These are phyloP conservation scores for Citrus mangshanensis DNA, from an alignment of 345 rosid genomes.

Conservation along the genomic window DNA sequence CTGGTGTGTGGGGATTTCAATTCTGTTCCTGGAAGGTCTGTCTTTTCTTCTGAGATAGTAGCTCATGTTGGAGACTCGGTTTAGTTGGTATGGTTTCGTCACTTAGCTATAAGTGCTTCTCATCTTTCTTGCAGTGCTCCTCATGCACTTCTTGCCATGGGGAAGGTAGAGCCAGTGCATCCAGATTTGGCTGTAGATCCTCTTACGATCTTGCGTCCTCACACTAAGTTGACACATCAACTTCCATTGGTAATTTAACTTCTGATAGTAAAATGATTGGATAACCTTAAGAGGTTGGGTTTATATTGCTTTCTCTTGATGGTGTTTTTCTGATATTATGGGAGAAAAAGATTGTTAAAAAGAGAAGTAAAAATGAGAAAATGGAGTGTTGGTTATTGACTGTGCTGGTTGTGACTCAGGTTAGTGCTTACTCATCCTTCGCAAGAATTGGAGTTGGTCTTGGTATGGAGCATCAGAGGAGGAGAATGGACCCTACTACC, in stretches of 20 bases:
- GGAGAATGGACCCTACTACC: constrained; percentile 80
- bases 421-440: constrained; percentile 95
- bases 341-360: background rate
- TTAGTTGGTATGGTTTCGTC: background rate
- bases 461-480: constrained; percentile 68
- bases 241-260: constrained; percentile 69
- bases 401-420: constrained; percentile 50
- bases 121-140: constrained; percentile 67
- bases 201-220: constrained; percentile 80
- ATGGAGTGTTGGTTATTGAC: background rate
- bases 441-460: constrained; percentile 63
- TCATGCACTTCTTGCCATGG: constrained; percentile 93
- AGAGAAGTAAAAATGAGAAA: background rate
- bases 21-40: constrained; percentile 88
- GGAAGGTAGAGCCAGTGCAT: constrained; percentile 80
- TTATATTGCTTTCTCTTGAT: background rate
- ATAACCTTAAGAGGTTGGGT: background rate
- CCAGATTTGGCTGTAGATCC: constrained; percentile 85
- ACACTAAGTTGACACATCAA: constrained; percentile 84
- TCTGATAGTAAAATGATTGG: background rate
- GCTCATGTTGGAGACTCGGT: constrained; percentile 7
- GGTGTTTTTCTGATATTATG: background rate
- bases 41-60: constrained; percentile 18
- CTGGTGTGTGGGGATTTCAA: constrained; percentile 98
- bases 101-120: constrained; percentile 9